Base-by-base conservation (phyloP, 2,329 filamentous ascomycete species). In the Boeremia lycopersici region DNA sequence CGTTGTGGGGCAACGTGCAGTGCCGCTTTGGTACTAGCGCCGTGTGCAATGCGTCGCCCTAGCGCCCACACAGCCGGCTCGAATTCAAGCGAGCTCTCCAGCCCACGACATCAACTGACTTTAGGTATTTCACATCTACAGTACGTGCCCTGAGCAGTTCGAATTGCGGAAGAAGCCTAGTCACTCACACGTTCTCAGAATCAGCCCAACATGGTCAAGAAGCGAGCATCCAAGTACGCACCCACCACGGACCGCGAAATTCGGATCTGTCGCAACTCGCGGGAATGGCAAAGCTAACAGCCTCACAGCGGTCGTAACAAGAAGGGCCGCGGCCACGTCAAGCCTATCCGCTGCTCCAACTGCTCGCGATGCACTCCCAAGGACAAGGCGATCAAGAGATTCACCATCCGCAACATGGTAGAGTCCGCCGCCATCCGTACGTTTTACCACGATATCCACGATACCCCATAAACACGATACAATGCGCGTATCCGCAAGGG, bases 321-420 rank as follows among this genome's bases (percentile, higher is more conserved):
- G 92, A 96, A 96, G 84, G 93, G 95, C 81, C 91, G 95, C 81
- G 95, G 95, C 85, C 93, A 98, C 87, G 92, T 96, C 84, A 99
- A 99, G 89, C 96, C 95, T 78, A 96, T 99, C 84, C 90, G 87
- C 79, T 95, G 84, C 89, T 91, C 85, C 83, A 91, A 88, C 87
- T 95, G 84, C 88, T 91, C 84, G 73, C 84, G 77, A 79, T 88
- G 78, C 81, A 96, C 90, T 60, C 93, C 93, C 81, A 99, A 99
- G 89, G 95, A 99, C 79, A 99, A 99, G 91, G 95, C 96, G 73
- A 98, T 99, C 88, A 99, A 99, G 92, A 88, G 95, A 84, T 99
- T 99, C 87, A 99, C 95, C 84, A 90, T 99, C 87, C 90, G 95
- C 81, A 98, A 99, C 90, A 99, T 99, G 95, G 95, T 99, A 72